Percentiles rank a stretch among this genome's conserved stretches.
Conservation (phyloP, 163 green algal genomes). For the Volvox carteri region DNA sequence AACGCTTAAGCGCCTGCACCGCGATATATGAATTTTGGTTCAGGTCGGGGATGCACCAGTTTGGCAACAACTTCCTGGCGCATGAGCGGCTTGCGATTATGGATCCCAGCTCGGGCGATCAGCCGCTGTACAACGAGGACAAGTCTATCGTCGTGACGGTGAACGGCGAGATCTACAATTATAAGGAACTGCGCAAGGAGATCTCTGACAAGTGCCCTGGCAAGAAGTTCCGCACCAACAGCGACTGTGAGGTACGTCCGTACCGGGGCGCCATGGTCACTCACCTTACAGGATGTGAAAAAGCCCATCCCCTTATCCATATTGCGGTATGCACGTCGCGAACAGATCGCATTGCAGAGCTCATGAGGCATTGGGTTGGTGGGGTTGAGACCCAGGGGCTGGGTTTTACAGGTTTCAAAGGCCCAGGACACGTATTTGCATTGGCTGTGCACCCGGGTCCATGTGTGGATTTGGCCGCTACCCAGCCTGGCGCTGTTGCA, state of each 20-base stretch:
- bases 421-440: no score
- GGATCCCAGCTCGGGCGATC: conserved; percentile 85
- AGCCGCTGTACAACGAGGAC: conserved; percentile 71
- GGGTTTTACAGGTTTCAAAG: no score
- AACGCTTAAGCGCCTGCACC: background rate
- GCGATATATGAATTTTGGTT: background rate
- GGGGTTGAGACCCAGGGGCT: no score
- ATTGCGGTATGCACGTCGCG: no score
- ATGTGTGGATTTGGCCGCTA: no score
- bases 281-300: no score
- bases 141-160: conserved; percentile 77
- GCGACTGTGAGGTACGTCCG: conserved; percentile 77
- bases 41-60: conserved; percentile 67
- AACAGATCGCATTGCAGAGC: no score
- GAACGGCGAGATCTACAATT: conserved; percentile 92
- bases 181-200: conserved; percentile 67
- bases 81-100: conserved; percentile 99
- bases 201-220: conserved; percentile 69
- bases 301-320: no score
- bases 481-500: no score
- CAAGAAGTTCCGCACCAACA: conserved; percentile 76
- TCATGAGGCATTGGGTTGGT: no score
- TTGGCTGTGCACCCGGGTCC: no score
- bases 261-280: no score
- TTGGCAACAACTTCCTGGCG: conserved; percentile 85